Conservation (phyloP, 108 stramenopile genomes). For the Skeletonema costatum region DNA sequence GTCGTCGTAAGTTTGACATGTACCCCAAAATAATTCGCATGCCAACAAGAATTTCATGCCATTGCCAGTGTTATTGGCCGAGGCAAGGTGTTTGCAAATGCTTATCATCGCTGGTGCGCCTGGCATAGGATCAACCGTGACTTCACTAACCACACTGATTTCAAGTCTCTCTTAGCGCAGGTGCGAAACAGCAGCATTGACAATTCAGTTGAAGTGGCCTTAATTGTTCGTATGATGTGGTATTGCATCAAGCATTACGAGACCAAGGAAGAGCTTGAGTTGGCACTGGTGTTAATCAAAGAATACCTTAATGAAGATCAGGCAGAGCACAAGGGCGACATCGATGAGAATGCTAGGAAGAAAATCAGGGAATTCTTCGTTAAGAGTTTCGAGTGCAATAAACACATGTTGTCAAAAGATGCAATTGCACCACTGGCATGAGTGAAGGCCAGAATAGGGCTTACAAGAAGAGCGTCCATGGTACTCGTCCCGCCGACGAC, state of each 20-base stretch:
- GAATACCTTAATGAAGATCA: too few species aligned
- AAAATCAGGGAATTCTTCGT: too few species aligned
- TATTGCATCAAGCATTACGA: conserved; percentile 4
- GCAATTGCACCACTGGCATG: too few species aligned
- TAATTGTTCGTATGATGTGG: neutral
- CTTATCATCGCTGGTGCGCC: neutral
- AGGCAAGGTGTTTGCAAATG: neutral
- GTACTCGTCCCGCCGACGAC: too few species aligned
- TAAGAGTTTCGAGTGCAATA: too few species aligned
- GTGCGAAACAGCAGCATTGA: neutral
- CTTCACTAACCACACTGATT: neutral
- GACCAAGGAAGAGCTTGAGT: neutral
- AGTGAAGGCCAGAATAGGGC: too few species aligned
- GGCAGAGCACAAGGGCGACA: too few species aligned
- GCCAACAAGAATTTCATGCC: neutral
- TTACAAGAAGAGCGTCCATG: too few species aligned
- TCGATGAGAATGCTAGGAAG: too few species aligned
- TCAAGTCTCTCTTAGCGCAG: neutral
- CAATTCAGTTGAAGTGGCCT: neutral
- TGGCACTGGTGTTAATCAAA: too few species aligned
- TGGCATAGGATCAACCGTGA: neutral
- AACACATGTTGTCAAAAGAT: too few species aligned
- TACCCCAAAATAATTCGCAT: neutral
- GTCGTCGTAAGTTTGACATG: neutral
- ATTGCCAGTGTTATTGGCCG: neutral